Percentiles rank a stretch among this genome's conserved stretches.
Conservation (phyloP, 163 green algal genomes). For the Prototheca wickerhamii region DNA sequence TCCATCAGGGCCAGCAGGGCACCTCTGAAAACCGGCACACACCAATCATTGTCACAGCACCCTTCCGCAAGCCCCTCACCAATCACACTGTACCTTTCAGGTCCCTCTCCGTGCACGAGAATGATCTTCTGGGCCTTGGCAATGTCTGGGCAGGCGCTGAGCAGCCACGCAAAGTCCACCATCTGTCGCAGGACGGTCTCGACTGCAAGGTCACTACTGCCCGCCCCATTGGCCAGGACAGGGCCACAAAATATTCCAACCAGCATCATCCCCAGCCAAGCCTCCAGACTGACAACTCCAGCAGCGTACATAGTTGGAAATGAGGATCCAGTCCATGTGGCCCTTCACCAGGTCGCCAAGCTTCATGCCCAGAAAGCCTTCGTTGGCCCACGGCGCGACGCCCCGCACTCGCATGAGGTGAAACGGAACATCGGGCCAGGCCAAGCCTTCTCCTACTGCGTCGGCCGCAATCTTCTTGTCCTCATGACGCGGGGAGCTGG, state of each 20-base stretch:
- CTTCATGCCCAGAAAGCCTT: slow-evolving; percentile 30
- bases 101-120: slow-evolving; percentile 11
- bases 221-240: background rate
- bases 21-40: background rate
- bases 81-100: background rate
- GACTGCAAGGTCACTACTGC: background rate
- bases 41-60: background rate
- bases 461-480: background rate
- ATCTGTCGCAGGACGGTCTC: slow-evolving; percentile 21
- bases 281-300: background rate
- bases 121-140: background rate
- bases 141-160: slow-evolving; percentile 50
- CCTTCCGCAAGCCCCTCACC: background rate
- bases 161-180: slow-evolving; percentile 67
- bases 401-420: slow-evolving; percentile 21
- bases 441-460: background rate
- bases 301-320: slow-evolving; percentile 52
- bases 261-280: background rate
- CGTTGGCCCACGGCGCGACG: slow-evolving; percentile 22
- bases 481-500: background rate
- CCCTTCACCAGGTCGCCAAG: slow-evolving; percentile 35
- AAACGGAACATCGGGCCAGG: slow-evolving; percentile 16
- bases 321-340: slow-evolving; percentile 31
- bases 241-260: background rate
- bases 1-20: background rate